Conservation (phyloP, 768 basidiomycete species). For the Boletellus sp. region DNA sequence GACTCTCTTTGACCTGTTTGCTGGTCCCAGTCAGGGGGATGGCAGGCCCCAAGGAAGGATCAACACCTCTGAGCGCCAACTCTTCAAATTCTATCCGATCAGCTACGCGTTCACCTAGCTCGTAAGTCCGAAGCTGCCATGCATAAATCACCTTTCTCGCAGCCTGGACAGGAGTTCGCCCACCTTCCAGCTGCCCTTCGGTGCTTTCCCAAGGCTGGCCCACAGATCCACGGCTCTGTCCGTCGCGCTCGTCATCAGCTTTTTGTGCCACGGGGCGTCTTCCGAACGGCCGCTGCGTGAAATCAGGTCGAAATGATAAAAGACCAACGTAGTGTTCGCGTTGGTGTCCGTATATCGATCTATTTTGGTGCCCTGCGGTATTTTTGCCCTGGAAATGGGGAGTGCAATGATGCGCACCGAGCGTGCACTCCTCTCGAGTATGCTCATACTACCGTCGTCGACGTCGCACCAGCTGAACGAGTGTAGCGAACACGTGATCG, state of each 20-base stretch:
- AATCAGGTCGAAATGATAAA: constrained; percentile 39
- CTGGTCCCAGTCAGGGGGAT: constrained; percentile 27
- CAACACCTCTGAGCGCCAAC: constrained; percentile 66
- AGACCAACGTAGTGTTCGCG: constrained; percentile 31
- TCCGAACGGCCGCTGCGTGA: constrained; percentile 32
- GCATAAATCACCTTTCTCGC: constrained; percentile 6
- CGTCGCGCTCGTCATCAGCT: constrained; percentile 43
- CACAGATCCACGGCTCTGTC: constrained; percentile 55
- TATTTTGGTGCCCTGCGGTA: constrained; percentile 5
- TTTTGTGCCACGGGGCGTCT: constrained; percentile 25
- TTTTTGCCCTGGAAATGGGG: constrained; percentile 34
- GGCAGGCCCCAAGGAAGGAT: constrained; percentile 64
- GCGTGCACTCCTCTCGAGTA: constrained; percentile 14
- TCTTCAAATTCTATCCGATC: constrained; percentile 81
- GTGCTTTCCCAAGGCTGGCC: constrained; percentile 65
- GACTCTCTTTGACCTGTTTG: constrained; percentile 17
- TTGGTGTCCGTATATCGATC: constrained; percentile 7
- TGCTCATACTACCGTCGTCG: constrained; percentile 10
- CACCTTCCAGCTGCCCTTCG: constrained; percentile 71
- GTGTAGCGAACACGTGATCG: constrained; percentile 27
- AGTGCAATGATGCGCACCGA: constrained; percentile 47
- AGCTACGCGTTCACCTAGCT: constrained; percentile 62
- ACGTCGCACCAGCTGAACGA: neutral
- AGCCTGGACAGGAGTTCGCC: constrained; percentile 18
- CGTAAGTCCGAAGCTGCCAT: constrained; percentile 54